phyloP scores from a whole-genome alignment of 192 early-diverging fungal species.

The Umbelopsis sp. region DNA sequence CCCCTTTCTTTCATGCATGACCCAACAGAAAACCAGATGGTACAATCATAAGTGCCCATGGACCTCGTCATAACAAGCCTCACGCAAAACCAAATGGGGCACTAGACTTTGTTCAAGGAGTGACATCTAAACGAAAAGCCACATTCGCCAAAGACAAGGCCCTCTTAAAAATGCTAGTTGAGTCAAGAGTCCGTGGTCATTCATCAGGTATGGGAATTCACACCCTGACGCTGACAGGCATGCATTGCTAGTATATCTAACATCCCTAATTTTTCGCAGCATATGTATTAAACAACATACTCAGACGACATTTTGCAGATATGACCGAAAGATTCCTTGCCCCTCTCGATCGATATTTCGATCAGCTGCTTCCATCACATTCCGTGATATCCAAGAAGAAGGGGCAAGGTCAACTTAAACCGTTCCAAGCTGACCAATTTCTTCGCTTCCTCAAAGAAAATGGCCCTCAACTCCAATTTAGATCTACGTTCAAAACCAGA shows the following conservation, averaged over 20 bases:
- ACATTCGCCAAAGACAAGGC: constrained; percentile 82
- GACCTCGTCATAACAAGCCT: constrained; percentile 9
- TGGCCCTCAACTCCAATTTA: constrained; percentile 51
- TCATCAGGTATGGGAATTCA: constrained; percentile 51
- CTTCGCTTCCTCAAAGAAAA: constrained; percentile 62
- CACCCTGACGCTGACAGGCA: not conserved
- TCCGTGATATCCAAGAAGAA: constrained; percentile 1
- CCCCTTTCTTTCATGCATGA: not conserved
- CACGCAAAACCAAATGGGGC: constrained; percentile 42
- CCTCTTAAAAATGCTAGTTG: constrained; percentile 76
- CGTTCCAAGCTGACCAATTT: constrained; percentile 79
- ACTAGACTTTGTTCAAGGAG: constrained; percentile 57
- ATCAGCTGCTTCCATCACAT: constrained; percentile 75
- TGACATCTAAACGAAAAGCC: constrained; percentile 74
- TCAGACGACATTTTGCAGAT: constrained; percentile 91
- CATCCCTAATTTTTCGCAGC: constrained; percentile 36
- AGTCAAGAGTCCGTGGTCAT: constrained; percentile 70
- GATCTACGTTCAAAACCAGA: constrained; percentile 55
- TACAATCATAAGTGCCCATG: constrained; percentile 30
- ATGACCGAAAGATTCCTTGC: constrained; percentile 92
- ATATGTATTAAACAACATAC: constrained; percentile 87
- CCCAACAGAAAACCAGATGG: constrained; percentile 40
- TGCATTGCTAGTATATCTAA: constrained; percentile 6
- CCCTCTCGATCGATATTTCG: constrained; percentile 94
- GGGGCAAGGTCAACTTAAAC: constrained; percentile 63